Evolutionary conservation across 345 rosid genomes (phyloP), one percentile per base, ranked within the genome.

Genomic region (Arabis alpina): DNA sequence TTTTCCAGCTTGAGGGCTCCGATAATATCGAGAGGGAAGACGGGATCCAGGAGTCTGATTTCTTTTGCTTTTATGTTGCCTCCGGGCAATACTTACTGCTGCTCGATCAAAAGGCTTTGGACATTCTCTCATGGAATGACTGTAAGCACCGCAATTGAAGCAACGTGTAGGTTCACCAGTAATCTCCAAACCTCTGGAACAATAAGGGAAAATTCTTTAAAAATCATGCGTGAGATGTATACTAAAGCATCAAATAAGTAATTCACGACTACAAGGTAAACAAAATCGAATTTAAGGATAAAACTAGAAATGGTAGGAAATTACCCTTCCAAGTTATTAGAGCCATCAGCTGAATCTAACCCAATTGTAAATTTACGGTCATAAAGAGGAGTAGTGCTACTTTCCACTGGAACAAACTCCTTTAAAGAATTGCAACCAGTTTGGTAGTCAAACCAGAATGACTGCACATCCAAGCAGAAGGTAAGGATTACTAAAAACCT

Each of bases 131-230:
- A 95, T 8, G 48, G 98, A 71, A 88, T 95, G 99, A 79, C 77
- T 87, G 74, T 95, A 95, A 9, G 92, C 82, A 55, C 97, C 90
- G 64, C 99, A 94, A 58, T 94, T 94, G 83, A 92, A 94, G 81
- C 99, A 92, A 10, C 98, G 96, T 50, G 86, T 68, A 73, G 96
- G 88, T 67, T 83, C 91, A 30, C 68, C 91, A 36, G 81, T n/a
- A 71, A 91, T 86, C 90, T 80, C 87, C 80, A 79, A 71, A 23
- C 92, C 92, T 59, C 99, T 94, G 79, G 57, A 76, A 79, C 60
- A 68, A 51, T 39, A n/a, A 75, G 64, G 25, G 71, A 23, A 63
- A 60, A 23, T 14, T 15, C 6, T 8, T 50, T 19, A 37, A 43
- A 62, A 14, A 37, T 12, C 40, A 55, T 39, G 64, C 59, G 25